These are phyloP conservation scores for Fallopia convolvulus DNA, from an alignment of 148 eudicot genomes.

Conservation along the genomic window DNA sequence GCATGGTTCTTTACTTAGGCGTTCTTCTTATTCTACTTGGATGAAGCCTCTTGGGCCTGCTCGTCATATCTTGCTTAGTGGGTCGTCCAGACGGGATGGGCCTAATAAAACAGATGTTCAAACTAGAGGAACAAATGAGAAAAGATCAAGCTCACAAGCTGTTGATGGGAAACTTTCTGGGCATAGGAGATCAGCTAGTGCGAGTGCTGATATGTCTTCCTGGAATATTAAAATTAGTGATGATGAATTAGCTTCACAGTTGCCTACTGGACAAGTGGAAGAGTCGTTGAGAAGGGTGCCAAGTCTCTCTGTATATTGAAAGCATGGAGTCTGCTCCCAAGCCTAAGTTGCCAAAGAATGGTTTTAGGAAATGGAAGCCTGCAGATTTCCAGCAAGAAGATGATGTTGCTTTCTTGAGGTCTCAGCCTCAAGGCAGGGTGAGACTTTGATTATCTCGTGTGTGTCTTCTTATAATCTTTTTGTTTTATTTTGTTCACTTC, in stretches of 20 bases:
- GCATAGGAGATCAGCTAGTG: slow-evolving; percentile 77
- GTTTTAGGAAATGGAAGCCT: slow-evolving; percentile 58
- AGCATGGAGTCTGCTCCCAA: slow-evolving; percentile 51
- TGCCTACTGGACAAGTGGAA: slow-evolving; percentile 26
- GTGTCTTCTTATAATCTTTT: not conserved
- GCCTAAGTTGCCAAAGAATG: slow-evolving; percentile 53
- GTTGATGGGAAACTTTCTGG: slow-evolving; percentile 32
- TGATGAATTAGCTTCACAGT: slow-evolving; percentile 26
- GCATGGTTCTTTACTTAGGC: too few relatives aligned
- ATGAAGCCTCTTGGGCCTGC: too few relatives aligned
- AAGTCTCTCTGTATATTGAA: slow-evolving; percentile 49
- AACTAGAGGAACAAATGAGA: slow-evolving; percentile 17
- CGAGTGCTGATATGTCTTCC: slow-evolving; percentile 59
- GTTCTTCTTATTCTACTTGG: too few relatives aligned
- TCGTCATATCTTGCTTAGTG: too few relatives aligned
- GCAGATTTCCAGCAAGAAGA: slow-evolving; percentile 42
- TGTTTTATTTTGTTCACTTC: slow-evolving; percentile 6
- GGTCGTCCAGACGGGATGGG: too few relatives aligned
- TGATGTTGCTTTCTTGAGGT: slow-evolving; percentile 31
- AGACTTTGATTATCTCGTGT: slow-evolving; percentile 8
- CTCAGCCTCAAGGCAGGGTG: slow-evolving; percentile 46
- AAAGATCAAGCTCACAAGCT: slow-evolving; percentile 17
- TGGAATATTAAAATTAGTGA: slow-evolving; percentile 51
- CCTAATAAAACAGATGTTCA: slow-evolving; percentile 7
- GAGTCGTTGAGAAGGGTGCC: slow-evolving; percentile 52